Base-by-base conservation (phyloP, 202 grass and related monocot genomes). In the Miscanthus sacchariflorus region DNA sequence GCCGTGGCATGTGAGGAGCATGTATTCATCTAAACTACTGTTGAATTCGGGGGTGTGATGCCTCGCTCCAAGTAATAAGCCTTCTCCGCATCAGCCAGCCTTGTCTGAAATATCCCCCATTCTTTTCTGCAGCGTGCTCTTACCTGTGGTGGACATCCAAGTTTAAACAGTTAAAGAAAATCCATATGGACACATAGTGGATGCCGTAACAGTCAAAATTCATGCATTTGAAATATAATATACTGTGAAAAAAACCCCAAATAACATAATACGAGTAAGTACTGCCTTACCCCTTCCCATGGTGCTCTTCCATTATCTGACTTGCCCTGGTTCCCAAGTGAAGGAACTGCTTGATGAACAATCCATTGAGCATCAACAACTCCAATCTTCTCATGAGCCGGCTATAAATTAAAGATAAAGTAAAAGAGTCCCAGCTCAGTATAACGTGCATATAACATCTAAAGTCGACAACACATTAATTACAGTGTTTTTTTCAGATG, bases 341-440 rank as follows among this genome's bases (percentile, higher is more conserved):
- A 95, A 77, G 96, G 93, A 85, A 98, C 88, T 82, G 86, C 87
- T 89, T 98, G 93, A 85, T 98, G 93, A 90, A 94, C 96, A 83
- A 98, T 98, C 96, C 96, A 98, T 63, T 98, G 93, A 91, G 95
- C 90, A 79, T 98, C 95, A 39, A 98, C 93, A 75, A 95, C 95
- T 84, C 96, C 93, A 35, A 98, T 98, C 83, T 93, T 98, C 89
- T 98, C 96, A 86, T 98, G 91, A 48, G 93, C 96, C 15, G 93
- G 93, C 96, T 98, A 46, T 84, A 90, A 68, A 87, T 90, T 84
- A 8, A 68, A 86, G 58, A 75, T 28, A 63, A 87, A 86, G 49
- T 59, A 49, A 81, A 85, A 69, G 0, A 78, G 46, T 72, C 85
- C 56, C 64, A 64, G 7, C 14, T 87, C 19, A 84, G 33, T 42